Percentiles rank a stretch among this genome's conserved stretches.
phyloP scores from a whole-genome alignment of 1,284 basidiomycete genomes.

The Marasmius oreades region DNA sequence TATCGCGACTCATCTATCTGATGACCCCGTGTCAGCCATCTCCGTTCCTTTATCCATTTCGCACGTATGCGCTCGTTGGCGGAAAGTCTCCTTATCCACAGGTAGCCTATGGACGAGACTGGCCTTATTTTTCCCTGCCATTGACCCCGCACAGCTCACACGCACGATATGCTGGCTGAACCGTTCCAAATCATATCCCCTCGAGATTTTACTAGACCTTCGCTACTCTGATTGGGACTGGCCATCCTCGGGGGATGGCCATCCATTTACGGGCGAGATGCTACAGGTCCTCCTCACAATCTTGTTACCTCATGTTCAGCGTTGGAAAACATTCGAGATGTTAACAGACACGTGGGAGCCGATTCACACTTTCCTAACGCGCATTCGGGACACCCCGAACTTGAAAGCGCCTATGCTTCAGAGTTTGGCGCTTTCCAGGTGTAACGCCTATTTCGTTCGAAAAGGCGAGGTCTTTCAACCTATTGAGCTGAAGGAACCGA shows the following conservation, averaged over 20 bases:
- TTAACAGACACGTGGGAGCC: constrained; percentile 56
- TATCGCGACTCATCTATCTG: constrained; percentile 21
- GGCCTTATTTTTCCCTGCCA: constrained; percentile 37
- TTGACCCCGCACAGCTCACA: constrained; percentile 27
- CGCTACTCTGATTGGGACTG: constrained; percentile 12
- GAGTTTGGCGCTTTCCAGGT: constrained; percentile 42
- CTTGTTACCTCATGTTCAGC: constrained; percentile 37
- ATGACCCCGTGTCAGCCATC: constrained; percentile 24
- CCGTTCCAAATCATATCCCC: constrained; percentile 38
- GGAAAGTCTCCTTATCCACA: constrained; percentile 37
- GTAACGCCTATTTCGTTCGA: constrained; percentile 50
- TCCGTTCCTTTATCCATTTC: constrained; percentile 30
- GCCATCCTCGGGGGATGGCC: constrained; percentile 17
- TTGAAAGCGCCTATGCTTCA: constrained; percentile 32
- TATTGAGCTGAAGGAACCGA: constrained; percentile 28
- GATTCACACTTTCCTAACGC: constrained; percentile 45
- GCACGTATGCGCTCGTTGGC: constrained; percentile 46
- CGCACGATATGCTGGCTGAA: constrained; percentile 33
- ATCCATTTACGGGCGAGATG: constrained; percentile 35
- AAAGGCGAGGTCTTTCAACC: constrained; percentile 43
- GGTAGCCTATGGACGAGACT: constrained; percentile 42
- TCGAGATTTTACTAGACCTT: constrained; percentile 45
- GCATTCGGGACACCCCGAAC: constrained; percentile 21
- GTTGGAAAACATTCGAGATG: constrained; percentile 46
- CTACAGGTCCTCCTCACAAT: constrained; percentile 41